These are phyloP conservation scores for Geotrichum reessii DNA, from an alignment of 1,139 yeast species.

Conservation along the genomic window DNA sequence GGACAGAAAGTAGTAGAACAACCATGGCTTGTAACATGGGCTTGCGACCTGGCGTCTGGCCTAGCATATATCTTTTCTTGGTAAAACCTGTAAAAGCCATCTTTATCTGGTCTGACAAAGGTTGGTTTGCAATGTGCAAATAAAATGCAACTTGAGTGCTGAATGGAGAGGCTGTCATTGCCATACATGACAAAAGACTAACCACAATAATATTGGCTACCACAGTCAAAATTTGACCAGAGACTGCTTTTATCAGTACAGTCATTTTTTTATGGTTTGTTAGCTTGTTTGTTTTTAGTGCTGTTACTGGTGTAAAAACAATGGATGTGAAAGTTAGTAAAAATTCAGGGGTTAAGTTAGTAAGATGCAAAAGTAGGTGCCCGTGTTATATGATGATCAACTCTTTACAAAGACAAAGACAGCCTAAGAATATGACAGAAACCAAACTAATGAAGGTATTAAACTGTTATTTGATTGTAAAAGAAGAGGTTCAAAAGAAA, in stretches of 20 bases:
- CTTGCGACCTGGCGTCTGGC: slow-evolving; percentile 7
- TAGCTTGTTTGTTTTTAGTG: neutral
- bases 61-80: slow-evolving; percentile 14
- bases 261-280: neutral
- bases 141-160: slow-evolving; percentile 8
- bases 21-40: slow-evolving; percentile 7
- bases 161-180: slow-evolving; percentile 15
- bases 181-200: slow-evolving; percentile 11
- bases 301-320: too few relatives aligned
- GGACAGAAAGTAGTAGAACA: neutral
- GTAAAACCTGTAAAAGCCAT: slow-evolving; percentile 14
- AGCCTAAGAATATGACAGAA: neutral
- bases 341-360: neutral
- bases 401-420: neutral
- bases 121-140: slow-evolving; percentile 12
- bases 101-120: slow-evolving; percentile 14
- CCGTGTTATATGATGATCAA: neutral
- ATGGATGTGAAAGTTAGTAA: neutral
- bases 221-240: slow-evolving; percentile 16
- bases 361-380: neutral
- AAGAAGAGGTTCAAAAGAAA: neutral
- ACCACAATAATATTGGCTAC: slow-evolving; percentile 15
- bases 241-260: slow-evolving; percentile 5
- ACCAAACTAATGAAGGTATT: neutral
- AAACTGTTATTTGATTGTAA: neutral